A percentile compares a stretch with the other conserved stretches of the same genome.
phyloP scores from a whole-genome alignment of 345 rosid species.

The Citrus trifoliata region DNA sequence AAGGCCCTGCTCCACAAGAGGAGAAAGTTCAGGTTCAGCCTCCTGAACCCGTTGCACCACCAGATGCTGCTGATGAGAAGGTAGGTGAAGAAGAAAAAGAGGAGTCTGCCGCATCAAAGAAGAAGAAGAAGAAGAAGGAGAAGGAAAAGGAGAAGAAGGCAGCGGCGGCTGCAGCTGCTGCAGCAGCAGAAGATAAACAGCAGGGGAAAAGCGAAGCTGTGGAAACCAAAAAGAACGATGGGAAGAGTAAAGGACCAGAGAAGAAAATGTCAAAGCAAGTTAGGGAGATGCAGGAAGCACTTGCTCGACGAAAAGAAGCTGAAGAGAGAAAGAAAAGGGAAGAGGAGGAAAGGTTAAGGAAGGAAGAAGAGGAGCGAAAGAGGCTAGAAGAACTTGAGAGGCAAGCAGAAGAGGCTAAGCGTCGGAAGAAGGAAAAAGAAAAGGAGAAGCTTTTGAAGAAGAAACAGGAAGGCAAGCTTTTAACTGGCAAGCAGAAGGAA shows the following conservation, averaged over 20 bases:
- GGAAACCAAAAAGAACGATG: constrained; percentile 61
- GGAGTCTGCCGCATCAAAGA: constrained; percentile 85
- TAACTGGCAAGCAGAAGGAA: constrained; percentile 86
- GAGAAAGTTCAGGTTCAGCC: constrained; percentile 47
- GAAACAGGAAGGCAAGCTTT: constrained; percentile 86
- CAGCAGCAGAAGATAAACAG: constrained; percentile 46
- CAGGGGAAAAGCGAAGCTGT: constrained; percentile 47
- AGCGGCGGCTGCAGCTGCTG: constrained; percentile 45
- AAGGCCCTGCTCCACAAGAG: constrained; percentile 39
- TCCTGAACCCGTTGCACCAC: constrained; percentile 36
- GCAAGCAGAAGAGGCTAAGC: constrained; percentile 94
- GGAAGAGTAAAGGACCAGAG: constrained; percentile 75
- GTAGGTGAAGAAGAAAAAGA: constrained; percentile 70
- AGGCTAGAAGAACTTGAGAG: constrained; percentile 83
- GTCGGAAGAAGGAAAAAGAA: constrained; percentile 79
- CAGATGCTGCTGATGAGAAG: constrained; percentile 48
- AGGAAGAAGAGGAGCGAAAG: constrained; percentile 85
- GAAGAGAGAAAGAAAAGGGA: constrained; percentile 82
- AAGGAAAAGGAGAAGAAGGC: constrained; percentile 74
- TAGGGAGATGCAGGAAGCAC: constrained; percentile 93
- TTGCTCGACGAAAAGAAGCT: constrained; percentile 74
- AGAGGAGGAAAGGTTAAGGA: constrained; percentile 82
- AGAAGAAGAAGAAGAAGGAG: constrained; percentile 86
- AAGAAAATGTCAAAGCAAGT: constrained; percentile 92
- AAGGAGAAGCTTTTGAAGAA: constrained; percentile 83